These are phyloP conservation scores for Filobasidium floriforme DNA, from an alignment of 768 basidiomycete species.

Conservation along the genomic window DNA sequence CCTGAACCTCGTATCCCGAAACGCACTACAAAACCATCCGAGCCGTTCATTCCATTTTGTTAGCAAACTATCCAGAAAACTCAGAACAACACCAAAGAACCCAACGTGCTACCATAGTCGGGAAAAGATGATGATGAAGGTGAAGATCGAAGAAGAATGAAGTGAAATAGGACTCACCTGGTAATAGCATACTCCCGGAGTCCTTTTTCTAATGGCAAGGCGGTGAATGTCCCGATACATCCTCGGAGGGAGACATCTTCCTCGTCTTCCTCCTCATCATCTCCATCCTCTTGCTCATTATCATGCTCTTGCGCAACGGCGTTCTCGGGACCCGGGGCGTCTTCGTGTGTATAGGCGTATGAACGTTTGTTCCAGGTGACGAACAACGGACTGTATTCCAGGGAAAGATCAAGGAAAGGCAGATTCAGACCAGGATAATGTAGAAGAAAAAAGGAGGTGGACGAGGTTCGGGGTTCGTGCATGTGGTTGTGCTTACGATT, in stretches of 20 bases:
- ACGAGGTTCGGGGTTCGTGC: no score
- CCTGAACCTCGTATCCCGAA: conserved; percentile 71
- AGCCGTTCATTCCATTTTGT: conserved; percentile 53
- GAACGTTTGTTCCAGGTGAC: conserved; percentile 87
- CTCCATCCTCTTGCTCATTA: conserved; percentile 16
- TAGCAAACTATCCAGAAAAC: not conserved
- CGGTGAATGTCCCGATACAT: conserved; percentile 89
- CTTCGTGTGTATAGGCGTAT: conserved; percentile 37
- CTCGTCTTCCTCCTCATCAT: not conserved
- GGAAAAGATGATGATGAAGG: no score
- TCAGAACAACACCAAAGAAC: not conserved
- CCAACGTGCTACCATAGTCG: no score
- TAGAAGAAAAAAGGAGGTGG: no score
- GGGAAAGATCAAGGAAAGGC: conserved; percentile 47
- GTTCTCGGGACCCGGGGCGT: not conserved
- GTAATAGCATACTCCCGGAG: conserved; percentile 82
- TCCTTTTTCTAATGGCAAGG: conserved; percentile 64
- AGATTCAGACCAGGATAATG: not conserved
- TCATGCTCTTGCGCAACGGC: no score
- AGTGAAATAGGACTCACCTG: no score
- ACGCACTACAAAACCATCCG: conserved; percentile 5
- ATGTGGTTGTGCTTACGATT: not conserved
- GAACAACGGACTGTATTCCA: conserved; percentile 80
- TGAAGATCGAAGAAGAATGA: no score
- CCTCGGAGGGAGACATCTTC: conserved; percentile 60